phyloP scores from a whole-genome alignment of 306 rosid genomes.

The Corylus avellana region DNA sequence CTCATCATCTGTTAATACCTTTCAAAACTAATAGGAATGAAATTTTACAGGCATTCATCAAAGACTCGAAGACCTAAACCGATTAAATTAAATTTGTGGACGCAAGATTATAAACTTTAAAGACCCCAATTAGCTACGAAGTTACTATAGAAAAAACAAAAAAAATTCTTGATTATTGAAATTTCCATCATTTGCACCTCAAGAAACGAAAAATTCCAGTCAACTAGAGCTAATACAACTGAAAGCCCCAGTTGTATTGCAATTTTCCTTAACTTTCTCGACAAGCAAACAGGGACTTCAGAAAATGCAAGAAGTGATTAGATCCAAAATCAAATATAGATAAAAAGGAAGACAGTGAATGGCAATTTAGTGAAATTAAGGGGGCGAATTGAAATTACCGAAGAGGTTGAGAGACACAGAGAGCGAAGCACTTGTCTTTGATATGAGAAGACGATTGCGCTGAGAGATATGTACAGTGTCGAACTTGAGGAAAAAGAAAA shows the following conservation, averaged over 20 bases:
- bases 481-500: background rate
- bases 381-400: conserved; percentile 8
- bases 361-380: background rate
- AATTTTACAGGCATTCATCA: background rate
- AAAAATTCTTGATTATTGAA: background rate
- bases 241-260: background rate
- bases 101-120: background rate
- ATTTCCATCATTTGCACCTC: background rate
- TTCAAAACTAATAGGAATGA: background rate
- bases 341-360: background rate
- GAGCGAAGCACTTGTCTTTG: conserved; percentile 20
- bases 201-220: background rate
- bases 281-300: background rate
- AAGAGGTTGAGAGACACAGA: conserved; percentile 5
- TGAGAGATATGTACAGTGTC: conserved; percentile 4
- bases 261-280: background rate
- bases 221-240: background rate
- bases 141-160: background rate
- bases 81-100: background rate
- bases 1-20: background rate
- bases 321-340: background rate
- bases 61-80: background rate
- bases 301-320: background rate
- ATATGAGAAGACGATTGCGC: conserved; percentile 26
- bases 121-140: background rate